phyloP scores from a whole-genome alignment of 2,329 filamentous ascomycete genomes.

The Magnaporthiopsis rhizophila region DNA sequence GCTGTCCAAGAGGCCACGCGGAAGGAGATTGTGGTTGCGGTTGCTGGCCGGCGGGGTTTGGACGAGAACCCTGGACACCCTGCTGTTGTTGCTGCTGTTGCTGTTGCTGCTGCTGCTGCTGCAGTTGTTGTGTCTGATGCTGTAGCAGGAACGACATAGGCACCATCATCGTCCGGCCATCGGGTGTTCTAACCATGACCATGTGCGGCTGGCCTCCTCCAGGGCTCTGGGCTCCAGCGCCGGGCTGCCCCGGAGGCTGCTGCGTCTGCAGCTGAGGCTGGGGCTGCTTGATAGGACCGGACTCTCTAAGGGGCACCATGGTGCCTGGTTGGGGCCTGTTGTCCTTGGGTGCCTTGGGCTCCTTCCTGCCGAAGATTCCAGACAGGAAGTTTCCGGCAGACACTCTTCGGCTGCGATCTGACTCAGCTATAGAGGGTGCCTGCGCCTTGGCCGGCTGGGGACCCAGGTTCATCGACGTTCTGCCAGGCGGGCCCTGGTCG shows the following conservation, averaged over 20 bases:
- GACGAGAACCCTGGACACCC: constrained; percentile 3
- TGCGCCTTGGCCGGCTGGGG: constrained; percentile 2
- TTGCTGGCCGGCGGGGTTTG: constrained; percentile 3
- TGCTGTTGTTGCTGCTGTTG: not conserved
- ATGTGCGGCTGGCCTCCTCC: constrained; percentile 1
- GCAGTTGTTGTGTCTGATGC: constrained; percentile 2
- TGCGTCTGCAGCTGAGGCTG: not conserved
- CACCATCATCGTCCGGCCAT: not conserved
- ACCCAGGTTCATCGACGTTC: not conserved
- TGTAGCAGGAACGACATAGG: not conserved
- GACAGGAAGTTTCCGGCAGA: constrained; percentile 6
- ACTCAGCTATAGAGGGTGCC: constrained; percentile 6
- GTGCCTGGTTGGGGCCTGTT: constrained; percentile 4
- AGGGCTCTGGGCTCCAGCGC: not conserved
- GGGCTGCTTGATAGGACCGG: constrained; percentile 1
- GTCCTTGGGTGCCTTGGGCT: constrained; percentile 5
- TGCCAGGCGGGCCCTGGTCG: not conserved
- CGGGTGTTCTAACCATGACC: constrained; percentile 2
- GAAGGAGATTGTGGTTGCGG: constrained; percentile 2
- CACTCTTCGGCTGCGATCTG: constrained; percentile 5
- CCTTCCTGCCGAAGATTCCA: constrained; percentile 9
- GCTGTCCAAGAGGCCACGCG: constrained; percentile 1
- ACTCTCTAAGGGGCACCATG: constrained; percentile 5
- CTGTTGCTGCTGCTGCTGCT: constrained; percentile 1
- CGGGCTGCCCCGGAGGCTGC: not conserved